Evolutionary conservation across 768 basidiomycete species (phyloP), one percentile per base, ranked within the genome.

Genomic region (Boletus subcaerulescens): DNA sequence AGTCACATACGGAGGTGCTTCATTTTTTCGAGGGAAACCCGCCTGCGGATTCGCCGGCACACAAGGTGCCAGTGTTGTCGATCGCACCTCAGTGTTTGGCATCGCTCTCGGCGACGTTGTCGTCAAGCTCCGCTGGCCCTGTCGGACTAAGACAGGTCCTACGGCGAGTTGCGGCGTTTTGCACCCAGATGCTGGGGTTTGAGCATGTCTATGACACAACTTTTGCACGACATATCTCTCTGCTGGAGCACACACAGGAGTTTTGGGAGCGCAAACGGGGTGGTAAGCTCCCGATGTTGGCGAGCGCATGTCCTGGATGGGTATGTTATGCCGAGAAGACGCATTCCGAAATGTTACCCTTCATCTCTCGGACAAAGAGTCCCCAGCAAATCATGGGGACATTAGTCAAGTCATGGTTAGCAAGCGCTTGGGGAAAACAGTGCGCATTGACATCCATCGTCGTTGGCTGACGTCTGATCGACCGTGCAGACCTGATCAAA

Each of bases 241-340:
- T 98, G 20, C 77, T 80, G 22, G 96, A 99, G 61, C 91, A 94
- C 57, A 76, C 83, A 4, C 76, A 73, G 22, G 97, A 98, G 69
- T 96, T 91, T 67, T 64, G 78, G 52, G 93, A 96, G 64, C 81
- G 93, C 20, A 81, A 64, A 67, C 72, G 38, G n/a, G 59, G 62
- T 24, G 64, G 66, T 12, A 59, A 57, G 20, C 71, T 98, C 26
- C 97, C 97, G 0, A 94, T 99, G 86, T 76, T 99, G 24, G 87
- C 93, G 5, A 94, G 93, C 62, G 93, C 97, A 15, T 98, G 97
- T 73, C 97, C 97, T 0, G 97, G 97, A 15, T 98, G 97, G 97
- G 89, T 99, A 53, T 99, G 97, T 69, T 98, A 98, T 70, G 96
- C 94, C 17, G 97, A 99, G 73, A 99, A 99, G 76, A 87, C 96